These are phyloP conservation scores for Chrysosporium keratinophilum DNA, from an alignment of 2,329 filamentous ascomycete genomes.

Conservation along the genomic window DNA sequence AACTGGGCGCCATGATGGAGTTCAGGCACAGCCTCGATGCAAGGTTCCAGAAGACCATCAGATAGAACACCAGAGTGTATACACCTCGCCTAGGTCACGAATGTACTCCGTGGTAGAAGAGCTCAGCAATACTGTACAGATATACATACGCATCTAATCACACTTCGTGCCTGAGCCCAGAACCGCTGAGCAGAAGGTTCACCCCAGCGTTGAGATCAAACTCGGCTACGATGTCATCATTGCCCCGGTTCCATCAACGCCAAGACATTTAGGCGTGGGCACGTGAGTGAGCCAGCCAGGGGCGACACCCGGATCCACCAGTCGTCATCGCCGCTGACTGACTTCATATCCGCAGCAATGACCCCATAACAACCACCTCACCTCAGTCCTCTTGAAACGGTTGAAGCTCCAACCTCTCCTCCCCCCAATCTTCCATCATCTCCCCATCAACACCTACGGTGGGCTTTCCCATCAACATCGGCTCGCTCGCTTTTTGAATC, in stretches of 20 bases:
- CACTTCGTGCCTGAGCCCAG: not conserved
- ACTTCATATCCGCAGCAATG: not conserved
- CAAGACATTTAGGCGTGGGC: not conserved
- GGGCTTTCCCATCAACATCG: not conserved
- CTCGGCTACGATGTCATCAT: slow-evolving; percentile 2
- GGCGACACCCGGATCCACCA: slow-evolving; percentile 1
- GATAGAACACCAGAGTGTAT: no score
- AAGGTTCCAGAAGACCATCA: no score
- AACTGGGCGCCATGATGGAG: no score
- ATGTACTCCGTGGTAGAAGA: no score
- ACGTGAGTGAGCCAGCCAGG: not conserved
- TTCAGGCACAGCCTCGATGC: no score
- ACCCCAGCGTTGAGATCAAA: not conserved
- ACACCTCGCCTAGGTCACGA: no score
- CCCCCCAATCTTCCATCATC: slow-evolving; percentile 4
- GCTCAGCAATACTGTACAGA: not conserved
- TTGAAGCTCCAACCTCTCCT: slow-evolving; percentile 7
- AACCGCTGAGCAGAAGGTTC: not conserved
- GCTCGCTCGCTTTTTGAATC: not conserved
- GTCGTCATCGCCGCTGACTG: slow-evolving; percentile 9
- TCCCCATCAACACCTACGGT: slow-evolving; percentile 1
- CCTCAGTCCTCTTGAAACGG: not conserved
- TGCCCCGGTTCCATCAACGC: not conserved
- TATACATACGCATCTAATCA: not conserved
- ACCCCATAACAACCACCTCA: not conserved